Base-by-base conservation (phyloP, 805 yeast genomes). In the Yarrowia sp. region DNA sequence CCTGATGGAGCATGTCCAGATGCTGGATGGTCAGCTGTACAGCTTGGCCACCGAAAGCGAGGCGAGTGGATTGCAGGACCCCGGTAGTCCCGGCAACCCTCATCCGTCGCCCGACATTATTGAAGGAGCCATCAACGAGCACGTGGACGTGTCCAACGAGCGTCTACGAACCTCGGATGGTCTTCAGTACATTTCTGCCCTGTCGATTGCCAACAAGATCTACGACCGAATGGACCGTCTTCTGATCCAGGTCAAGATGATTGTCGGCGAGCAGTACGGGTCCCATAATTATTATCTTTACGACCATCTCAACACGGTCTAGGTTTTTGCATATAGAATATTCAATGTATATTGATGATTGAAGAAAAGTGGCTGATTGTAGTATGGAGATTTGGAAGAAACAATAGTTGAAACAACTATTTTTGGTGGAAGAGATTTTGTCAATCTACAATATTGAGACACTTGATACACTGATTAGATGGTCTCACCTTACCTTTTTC, bases 261-360 rank as follows among this genome's bases (percentile, higher is more conserved):
- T 78, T 12, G 80, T 78, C 3, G 80, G 80, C 8, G 80, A 78
- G 69, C 72, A 74, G 36, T 77, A 72, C 69, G 78, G 75, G 22
- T 67, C 71, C 9, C 74, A 73, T 46, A 36, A 68, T 9, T 68
- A 59, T 36, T 71, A 71, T 50, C 56, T 59, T 15, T 73, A 72
- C 45, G 56, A 63, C 56, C 46, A 63, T 49, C 56, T 48, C n/a
- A 49, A 63, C 67, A 45, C 52, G 50, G 65, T 59, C 52, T 59
- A 59, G 46, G 12, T 42, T 56, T 56, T 59, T 43, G 50, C 65
- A 59, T 59, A 43, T 59, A 59, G 65, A 43, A 59, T 43, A 43
- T 43, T 45, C 45, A 59, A 43, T 59, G 45, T 43, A 59, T 59
- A 36, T 38, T 49, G 53, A 52, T 52, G 19, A 26, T 48, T 48